These are phyloP conservation scores for Medicago arabica DNA, from an alignment of 306 rosid species.

Conservation along the genomic window DNA sequence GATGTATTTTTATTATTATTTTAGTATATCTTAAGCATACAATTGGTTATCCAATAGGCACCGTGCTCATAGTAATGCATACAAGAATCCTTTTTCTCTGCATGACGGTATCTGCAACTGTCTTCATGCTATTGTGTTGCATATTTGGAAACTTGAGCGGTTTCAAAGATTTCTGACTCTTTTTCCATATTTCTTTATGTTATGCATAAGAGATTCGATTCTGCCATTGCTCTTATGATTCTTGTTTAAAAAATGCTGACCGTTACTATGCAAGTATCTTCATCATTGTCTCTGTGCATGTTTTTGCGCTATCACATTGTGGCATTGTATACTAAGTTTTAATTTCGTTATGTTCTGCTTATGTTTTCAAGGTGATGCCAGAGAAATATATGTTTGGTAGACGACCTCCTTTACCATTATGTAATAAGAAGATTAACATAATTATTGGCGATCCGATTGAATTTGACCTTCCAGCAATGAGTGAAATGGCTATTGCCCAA, in stretches of 20 bases:
- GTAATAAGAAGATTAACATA: conserved; percentile 72
- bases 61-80: neutral
- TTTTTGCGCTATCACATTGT: conserved; percentile 22
- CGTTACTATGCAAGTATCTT: conserved; percentile 6
- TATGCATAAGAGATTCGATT: conserved; percentile 10
- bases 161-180: conserved; percentile 9
- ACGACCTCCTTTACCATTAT: conserved; percentile 79
- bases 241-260: conserved; percentile 6
- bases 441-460: conserved; percentile 82
- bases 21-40: neutral
- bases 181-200: neutral
- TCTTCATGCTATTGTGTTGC: conserved; percentile 11
- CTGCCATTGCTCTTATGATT: neutral
- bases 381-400: conserved; percentile 70
- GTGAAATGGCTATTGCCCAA: conserved; percentile 60
- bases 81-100: neutral
- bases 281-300: conserved; percentile 1
- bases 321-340: conserved; percentile 6
- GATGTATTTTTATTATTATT: neutral
- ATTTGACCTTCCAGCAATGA: conserved; percentile 71
- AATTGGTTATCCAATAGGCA: conserved; percentile 6
- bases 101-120: conserved; percentile 2
- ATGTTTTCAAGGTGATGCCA: conserved; percentile 81
- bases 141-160: conserved; percentile 19
- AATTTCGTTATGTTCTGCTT: conserved; percentile 36